phyloP scores from a whole-genome alignment of 2,329 filamentous ascomycete species.

The Cladosporium austrohemisphaericum region DNA sequence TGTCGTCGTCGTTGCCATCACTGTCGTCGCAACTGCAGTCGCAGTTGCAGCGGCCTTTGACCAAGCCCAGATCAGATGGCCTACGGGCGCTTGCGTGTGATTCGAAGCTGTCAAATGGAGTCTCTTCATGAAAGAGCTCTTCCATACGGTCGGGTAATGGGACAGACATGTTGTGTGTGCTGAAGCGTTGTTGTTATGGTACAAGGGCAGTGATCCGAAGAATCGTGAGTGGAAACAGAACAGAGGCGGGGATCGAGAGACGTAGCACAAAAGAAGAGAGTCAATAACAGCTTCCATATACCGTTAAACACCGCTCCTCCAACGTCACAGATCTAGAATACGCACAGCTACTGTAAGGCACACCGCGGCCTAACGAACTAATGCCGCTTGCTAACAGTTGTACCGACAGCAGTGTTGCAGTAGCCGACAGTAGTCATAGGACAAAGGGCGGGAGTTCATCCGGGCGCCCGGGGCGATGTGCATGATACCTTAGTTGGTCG shows the following conservation, averaged over 20 bases:
- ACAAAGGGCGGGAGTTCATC: neutral
- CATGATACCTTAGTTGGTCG: too few relatives aligned
- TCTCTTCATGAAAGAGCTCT: too few relatives aligned
- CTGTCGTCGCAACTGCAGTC: neutral
- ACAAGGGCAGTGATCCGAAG: too few relatives aligned
- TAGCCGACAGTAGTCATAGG: neutral
- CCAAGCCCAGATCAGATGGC: too few relatives aligned
- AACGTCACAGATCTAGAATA: constrained; percentile 1
- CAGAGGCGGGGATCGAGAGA: too few relatives aligned
- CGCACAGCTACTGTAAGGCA: neutral
- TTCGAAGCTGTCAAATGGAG: too few relatives aligned
- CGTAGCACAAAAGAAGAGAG: too few relatives aligned
- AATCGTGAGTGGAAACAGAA: too few relatives aligned
- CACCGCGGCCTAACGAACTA: constrained; percentile 2
- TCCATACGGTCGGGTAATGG: too few relatives aligned
- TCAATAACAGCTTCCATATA: neutral
- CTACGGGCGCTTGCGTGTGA: neutral
- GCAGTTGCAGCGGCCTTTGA: neutral
- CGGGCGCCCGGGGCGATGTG: neutral
- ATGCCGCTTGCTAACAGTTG: neutral
- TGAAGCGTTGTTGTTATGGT: too few relatives aligned
- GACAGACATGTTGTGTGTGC: too few relatives aligned
- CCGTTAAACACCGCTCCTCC: neutral
- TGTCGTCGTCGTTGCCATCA: neutral
- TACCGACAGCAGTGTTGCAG: neutral